These are phyloP conservation scores for Rhizopus arrhizus DNA, from an alignment of 371 early-diverging fungal species.

Conservation along the genomic window DNA sequence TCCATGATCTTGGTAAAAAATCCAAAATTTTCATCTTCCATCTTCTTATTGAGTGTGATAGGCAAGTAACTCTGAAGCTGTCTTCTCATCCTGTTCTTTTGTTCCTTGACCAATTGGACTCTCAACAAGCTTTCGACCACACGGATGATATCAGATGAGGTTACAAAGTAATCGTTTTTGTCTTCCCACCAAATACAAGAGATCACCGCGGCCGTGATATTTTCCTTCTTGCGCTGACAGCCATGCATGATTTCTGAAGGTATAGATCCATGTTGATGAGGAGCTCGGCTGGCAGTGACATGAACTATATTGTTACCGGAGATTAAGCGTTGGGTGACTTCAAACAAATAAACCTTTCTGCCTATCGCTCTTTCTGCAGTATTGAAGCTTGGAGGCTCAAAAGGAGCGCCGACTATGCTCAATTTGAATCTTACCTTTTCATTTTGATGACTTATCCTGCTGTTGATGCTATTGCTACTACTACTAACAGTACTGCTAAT, in stretches of 20 bases:
- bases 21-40: slow-evolving; percentile 43
- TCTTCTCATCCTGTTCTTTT: slow-evolving; percentile 83
- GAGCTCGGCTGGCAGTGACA: slow-evolving; percentile 34
- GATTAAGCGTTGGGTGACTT: background rate
- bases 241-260: background rate
- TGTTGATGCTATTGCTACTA: too few relatives aligned
- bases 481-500: too few relatives aligned
- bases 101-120: slow-evolving; percentile 73
- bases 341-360: slow-evolving; percentile 1
- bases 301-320: background rate
- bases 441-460: too few relatives aligned
- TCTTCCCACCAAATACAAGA: slow-evolving; percentile 84
- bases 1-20: slow-evolving; percentile 79
- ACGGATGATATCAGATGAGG: slow-evolving; percentile 78
- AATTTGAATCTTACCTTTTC: background rate
- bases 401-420: background rate
- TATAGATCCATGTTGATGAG: background rate
- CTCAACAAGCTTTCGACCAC: slow-evolving; percentile 72
- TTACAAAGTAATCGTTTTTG: slow-evolving; percentile 72
- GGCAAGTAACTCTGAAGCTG: slow-evolving; percentile 83
- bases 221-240: slow-evolving; percentile 33
- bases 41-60: slow-evolving; percentile 73
- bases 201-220: slow-evolving; percentile 53
- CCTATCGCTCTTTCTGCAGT: background rate
- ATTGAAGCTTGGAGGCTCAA: background rate